Percentiles rank a stretch among this genome's conserved stretches.
Evolutionary conservation across 208 protist genomes (phyloP).

Genomic region (Crithidia fasciculata): DNA sequence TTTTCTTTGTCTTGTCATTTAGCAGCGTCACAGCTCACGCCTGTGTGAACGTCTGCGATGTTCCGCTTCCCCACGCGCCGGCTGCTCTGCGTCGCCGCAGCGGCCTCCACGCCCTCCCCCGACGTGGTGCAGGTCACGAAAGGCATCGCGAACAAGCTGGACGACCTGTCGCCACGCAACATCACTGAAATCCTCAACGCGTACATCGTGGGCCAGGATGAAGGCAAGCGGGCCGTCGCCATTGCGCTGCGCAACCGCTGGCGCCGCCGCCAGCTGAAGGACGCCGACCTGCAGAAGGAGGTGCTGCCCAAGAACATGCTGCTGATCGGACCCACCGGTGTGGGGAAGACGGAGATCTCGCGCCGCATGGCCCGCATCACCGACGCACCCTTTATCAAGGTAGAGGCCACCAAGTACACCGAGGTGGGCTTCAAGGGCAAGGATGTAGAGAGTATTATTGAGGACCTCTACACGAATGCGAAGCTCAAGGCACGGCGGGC

Average conservation of each 20-base stretch:
- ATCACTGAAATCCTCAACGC: constrained; percentile 94
- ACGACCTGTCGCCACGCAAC: constrained; percentile 87
- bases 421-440: constrained; percentile 96
- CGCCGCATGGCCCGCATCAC: constrained; percentile 96
- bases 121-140: constrained; percentile 66
- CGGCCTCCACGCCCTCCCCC: constrained; percentile 54
- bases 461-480: constrained; percentile 94
- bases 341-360: constrained; percentile 96
- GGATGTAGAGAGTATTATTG: constrained; percentile 97
- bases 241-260: constrained; percentile 97
- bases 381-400: constrained; percentile 97
- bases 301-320: constrained; percentile 95
- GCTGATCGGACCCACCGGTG: constrained; percentile 92
- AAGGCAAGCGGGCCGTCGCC: constrained; percentile 96
- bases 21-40: neutral
- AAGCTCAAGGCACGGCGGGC: constrained; percentile 87
- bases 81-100: constrained; percentile 52
- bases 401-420: constrained; percentile 99
- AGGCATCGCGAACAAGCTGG: constrained; percentile 61
- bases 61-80: constrained; percentile 52
- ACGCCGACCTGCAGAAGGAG: constrained; percentile 77
- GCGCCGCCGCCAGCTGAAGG: constrained; percentile 85
- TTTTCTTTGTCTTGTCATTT: constrained; percentile 9
- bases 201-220: constrained; percentile 96
- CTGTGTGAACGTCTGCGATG: constrained; percentile 32